phyloP scores from a whole-genome alignment of 306 rosid genomes.

The Crataegus laevigata region DNA sequence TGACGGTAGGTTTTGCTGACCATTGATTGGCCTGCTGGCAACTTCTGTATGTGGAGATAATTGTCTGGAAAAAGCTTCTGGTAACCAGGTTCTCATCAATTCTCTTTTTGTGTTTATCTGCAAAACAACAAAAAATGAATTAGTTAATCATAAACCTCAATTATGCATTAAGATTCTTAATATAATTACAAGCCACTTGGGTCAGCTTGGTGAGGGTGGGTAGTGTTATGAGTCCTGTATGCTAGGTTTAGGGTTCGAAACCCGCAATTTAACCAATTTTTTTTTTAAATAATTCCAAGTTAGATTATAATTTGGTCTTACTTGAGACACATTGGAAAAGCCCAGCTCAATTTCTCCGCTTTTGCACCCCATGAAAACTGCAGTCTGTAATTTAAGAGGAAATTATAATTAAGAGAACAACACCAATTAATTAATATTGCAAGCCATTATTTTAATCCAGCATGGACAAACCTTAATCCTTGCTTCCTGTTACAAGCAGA shows the following conservation, averaged over 20 bases:
- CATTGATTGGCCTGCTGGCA: not conserved
- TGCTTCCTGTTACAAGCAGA: conserved; percentile 54
- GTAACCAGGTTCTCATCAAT: conserved; percentile 38
- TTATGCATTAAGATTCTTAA: too few species aligned
- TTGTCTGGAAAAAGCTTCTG: conserved; percentile 37
- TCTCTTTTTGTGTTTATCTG: conserved; percentile 49
- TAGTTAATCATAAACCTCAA: not conserved
- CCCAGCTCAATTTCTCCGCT: conserved; percentile 91
- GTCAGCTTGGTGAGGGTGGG: not conserved
- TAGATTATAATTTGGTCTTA: conserved; percentile 12
- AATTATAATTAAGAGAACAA: not conserved
- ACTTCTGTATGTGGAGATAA: not conserved
- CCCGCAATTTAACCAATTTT: not conserved
- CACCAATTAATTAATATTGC: not conserved
- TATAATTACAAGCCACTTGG: not conserved
- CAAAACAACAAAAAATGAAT: not conserved
- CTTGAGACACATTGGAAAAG: conserved; percentile 59
- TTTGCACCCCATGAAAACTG: conserved; percentile 80
- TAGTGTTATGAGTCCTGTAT: too few species aligned
- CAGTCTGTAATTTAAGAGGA: conserved; percentile 35
- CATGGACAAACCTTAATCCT: conserved; percentile 56
- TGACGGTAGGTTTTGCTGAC: conserved; percentile 45
- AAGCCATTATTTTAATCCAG: not conserved
- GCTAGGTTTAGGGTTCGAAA: not conserved
- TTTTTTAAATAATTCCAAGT: too few species aligned